These are phyloP conservation scores for Globisporangium splendens DNA, from an alignment of 352 stramenopile species.

Conservation along the genomic window DNA sequence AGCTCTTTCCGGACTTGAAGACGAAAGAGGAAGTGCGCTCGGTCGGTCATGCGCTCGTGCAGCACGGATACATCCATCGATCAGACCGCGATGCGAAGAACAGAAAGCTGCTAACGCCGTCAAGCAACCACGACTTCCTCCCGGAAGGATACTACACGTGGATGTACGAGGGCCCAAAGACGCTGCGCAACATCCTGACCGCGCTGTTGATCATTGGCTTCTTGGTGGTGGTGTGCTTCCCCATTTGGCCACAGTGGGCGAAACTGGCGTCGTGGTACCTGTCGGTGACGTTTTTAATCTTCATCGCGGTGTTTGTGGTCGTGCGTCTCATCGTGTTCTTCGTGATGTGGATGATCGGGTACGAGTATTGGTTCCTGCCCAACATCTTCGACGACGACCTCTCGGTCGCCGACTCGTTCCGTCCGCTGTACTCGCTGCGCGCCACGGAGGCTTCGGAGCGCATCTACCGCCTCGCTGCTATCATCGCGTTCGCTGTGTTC, in stretches of 20 bases:
- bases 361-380: slow-evolving; percentile 98
- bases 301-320: slow-evolving; percentile 96
- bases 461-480: slow-evolving; percentile 92
- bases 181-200: slow-evolving; percentile 96
- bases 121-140: slow-evolving; percentile 89
- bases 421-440: slow-evolving; percentile 90
- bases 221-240: slow-evolving; percentile 97
- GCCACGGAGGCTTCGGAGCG: slow-evolving; percentile 89
- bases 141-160: slow-evolving; percentile 98
- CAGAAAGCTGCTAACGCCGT: slow-evolving; percentile 82
- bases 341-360: slow-evolving; percentile 93
- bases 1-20: slow-evolving; percentile 79
- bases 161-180: slow-evolving; percentile 99
- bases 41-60: slow-evolving; percentile 69
- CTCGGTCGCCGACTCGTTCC: slow-evolving; percentile 97
- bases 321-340: slow-evolving; percentile 96
- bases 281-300: slow-evolving; percentile 98
- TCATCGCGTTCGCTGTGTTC: slow-evolving; percentile 93
- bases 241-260: slow-evolving; percentile 98
- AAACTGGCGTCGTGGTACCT: slow-evolving; percentile 98
- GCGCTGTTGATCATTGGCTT: slow-evolving; percentile 96
- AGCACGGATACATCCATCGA: slow-evolving; percentile 84
- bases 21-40: slow-evolving; percentile 76
- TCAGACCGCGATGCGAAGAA: slow-evolving; percentile 85
- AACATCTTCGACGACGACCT: slow-evolving; percentile 99